A percentile compares a stretch with the other conserved stretches of the same genome.
These are phyloP conservation scores for Aegilops sharonensis DNA, from an alignment of 176 grass and related monocot species.

Conservation along the genomic window DNA sequence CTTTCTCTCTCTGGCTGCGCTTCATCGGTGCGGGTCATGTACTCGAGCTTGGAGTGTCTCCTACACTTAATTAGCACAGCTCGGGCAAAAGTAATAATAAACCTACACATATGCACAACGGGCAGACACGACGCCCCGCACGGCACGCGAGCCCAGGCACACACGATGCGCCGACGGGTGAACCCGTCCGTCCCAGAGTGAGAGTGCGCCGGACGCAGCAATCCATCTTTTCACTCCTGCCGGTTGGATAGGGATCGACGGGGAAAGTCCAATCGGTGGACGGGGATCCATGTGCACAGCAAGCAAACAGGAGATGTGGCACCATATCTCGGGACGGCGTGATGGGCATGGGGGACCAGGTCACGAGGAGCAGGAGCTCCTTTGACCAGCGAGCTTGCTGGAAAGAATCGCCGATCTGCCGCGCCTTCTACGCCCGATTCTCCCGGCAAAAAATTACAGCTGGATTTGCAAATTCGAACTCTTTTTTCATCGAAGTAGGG, in stretches of 20 bases:
- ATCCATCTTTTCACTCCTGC: too few species aligned
- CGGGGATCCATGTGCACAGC: too few species aligned
- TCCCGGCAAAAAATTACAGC: too few species aligned
- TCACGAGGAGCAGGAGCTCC: neutral
- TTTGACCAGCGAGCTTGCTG: constrained; percentile 3
- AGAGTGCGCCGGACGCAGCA: too few species aligned
- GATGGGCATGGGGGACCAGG: neutral
- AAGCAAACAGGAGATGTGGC: constrained; percentile 11
- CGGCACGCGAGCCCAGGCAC: neutral
- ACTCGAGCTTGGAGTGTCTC: neutral
- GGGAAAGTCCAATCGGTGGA: too few species aligned
- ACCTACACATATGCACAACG: neutral
- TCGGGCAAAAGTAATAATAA: neutral
- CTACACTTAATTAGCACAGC: neutral
- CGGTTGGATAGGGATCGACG: neutral
- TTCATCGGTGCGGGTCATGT: neutral
- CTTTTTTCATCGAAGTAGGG: too few species aligned
- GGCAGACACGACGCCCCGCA: neutral
- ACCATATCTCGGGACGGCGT: neutral
- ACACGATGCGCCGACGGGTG: neutral
- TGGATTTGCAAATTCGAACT: too few species aligned
- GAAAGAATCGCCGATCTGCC: neutral
- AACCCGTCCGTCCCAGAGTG: constrained; percentile 9
- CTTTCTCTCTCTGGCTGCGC: neutral
- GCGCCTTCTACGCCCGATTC: too few species aligned